phyloP scores from a whole-genome alignment of 2,329 filamentous ascomycete genomes.

The Thielaviopsis populi region DNA sequence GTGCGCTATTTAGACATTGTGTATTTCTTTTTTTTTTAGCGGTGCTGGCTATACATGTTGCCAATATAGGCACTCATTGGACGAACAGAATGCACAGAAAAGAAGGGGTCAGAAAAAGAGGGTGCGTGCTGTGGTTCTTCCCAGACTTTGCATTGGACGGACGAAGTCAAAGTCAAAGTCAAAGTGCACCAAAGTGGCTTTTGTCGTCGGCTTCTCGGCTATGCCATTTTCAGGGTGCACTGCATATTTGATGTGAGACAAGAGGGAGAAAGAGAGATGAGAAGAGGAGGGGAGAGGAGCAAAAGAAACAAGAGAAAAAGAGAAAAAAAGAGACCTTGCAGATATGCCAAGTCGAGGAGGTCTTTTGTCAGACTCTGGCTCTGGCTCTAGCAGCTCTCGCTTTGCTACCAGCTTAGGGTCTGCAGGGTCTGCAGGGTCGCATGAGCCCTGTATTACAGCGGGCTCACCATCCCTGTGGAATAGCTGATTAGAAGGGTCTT shows the following conservation, averaged over 20 bases:
- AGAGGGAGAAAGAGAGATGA: not conserved
- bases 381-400: not conserved
- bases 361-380: not conserved
- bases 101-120: not conserved
- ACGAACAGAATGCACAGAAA: not conserved
- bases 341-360: not conserved
- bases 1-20: no score
- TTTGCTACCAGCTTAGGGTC: not conserved
- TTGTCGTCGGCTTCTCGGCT: not conserved
- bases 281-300: not conserved
- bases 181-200: not conserved
- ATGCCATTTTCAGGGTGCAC: not conserved
- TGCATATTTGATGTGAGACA: not conserved
- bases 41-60: no score
- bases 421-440: not conserved
- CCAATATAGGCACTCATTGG: not conserved
- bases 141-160: no score
- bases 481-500: not conserved
- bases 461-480: not conserved
- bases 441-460: not conserved
- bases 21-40: no score
- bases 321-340: not conserved
- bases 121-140: not conserved
- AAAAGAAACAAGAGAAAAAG: not conserved
- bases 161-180: no score